Evolutionary conservation across 139 green algal genomes (phyloP).

Genomic region (Tetradesmus lagerheimii): DNA sequence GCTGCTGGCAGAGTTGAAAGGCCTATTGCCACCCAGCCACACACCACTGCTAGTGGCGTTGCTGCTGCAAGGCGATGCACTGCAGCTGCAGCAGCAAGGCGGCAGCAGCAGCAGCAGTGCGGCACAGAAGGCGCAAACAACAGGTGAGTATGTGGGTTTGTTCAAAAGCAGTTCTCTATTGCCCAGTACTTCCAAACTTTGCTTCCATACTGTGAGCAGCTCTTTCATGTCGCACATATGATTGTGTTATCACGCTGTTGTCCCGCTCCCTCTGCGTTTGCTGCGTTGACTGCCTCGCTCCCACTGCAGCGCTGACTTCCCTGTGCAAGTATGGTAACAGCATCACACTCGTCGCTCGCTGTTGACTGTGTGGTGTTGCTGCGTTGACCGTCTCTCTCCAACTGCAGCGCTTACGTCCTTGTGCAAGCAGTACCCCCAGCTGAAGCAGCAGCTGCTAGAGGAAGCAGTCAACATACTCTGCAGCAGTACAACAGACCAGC

Average conservation of each 20-base stretch:
- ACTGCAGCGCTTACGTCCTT: conserved; percentile 44
- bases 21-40: conserved; percentile 54
- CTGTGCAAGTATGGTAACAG: too few species aligned
- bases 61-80: conserved; percentile 52
- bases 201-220: too few species aligned
- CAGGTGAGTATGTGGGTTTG: not conserved
- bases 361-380: not conserved
- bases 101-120: conserved; percentile 20
- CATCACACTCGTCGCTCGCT: too few species aligned
- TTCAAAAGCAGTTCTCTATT: too few species aligned
- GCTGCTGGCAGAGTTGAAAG: conserved; percentile 65
- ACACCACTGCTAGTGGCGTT: conserved; percentile 53
- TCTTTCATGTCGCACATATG: too few species aligned
- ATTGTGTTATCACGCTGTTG: too few species aligned
- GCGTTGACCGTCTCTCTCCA: too few species aligned
- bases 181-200: too few species aligned
- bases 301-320: too few species aligned
- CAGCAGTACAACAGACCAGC: not conserved
- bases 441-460: conserved; percentile 52
- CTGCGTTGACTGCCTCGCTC: too few species aligned
- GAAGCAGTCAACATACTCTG: conserved; percentile 47
- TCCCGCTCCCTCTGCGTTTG: too few species aligned
- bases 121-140: not conserved
- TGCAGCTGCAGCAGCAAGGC: not conserved
- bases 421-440: conserved; percentile 36